phyloP scores from a whole-genome alignment of 306 rosid genomes.

The Lathyrus oleraceus region DNA sequence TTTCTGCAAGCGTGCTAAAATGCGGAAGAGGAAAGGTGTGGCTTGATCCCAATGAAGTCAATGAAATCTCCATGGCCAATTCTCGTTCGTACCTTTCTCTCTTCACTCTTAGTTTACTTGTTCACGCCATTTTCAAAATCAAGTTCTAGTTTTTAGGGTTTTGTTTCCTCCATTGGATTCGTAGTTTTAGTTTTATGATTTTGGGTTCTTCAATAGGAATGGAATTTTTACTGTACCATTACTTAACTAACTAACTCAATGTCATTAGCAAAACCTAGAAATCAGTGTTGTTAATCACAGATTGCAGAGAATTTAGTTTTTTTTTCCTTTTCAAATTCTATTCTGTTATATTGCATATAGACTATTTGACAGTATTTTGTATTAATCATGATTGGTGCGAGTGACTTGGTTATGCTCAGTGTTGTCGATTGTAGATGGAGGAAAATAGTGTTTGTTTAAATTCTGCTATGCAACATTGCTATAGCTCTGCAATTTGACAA shows the following conservation, averaged over 20 bases:
- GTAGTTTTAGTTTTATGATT: too few relatives aligned
- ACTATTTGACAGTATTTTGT: too few relatives aligned
- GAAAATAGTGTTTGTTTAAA: background rate
- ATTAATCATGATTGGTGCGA: too few relatives aligned
- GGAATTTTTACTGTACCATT: too few relatives aligned
- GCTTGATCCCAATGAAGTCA: slow-evolving; percentile 37
- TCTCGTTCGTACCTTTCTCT: slow-evolving; percentile 33
- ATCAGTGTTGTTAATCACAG: too few relatives aligned
- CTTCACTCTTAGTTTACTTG: background rate
- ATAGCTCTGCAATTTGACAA: background rate
- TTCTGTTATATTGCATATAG: too few relatives aligned
- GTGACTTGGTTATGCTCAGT: too few relatives aligned
- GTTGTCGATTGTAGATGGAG: background rate
- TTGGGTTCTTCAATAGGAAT: too few relatives aligned
- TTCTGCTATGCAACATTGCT: background rate
- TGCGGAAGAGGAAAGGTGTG: slow-evolving; percentile 43
- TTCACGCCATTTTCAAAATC: background rate
- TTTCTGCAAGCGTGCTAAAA: slow-evolving; percentile 40
- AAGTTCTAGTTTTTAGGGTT: background rate
- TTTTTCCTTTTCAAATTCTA: too few relatives aligned
- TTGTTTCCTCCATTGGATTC: background rate
- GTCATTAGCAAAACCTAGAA: too few relatives aligned
- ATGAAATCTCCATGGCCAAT: slow-evolving; percentile 54
- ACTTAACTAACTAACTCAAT: too few relatives aligned
- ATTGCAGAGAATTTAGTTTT: too few relatives aligned